These are phyloP conservation scores for Pseudodiploospora longispora DNA, from an alignment of 2,329 filamentous ascomycete genomes.

Conservation along the genomic window DNA sequence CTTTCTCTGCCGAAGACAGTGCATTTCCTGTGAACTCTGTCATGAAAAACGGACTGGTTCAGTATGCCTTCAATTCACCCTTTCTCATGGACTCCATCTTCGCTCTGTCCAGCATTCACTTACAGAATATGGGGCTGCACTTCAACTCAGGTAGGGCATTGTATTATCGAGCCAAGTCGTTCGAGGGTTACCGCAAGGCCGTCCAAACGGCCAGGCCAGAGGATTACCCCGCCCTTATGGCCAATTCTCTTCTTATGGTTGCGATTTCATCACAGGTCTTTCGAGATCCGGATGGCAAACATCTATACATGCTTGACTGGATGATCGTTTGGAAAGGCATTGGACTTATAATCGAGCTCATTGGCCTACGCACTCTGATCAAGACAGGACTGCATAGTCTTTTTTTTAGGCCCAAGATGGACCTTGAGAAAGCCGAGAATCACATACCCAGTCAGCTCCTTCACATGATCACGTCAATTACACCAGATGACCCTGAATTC, in stretches of 20 bases:
- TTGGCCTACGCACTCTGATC: conserved; percentile 18
- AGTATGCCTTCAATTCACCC: conserved; percentile 41
- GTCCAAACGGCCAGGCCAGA: conserved; percentile 37
- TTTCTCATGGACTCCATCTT: conserved; percentile 50
- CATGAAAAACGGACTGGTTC: conserved; percentile 38
- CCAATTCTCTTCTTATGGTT: conserved; percentile 42
- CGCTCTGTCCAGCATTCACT: conserved; percentile 41
- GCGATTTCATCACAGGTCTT: conserved; percentile 44
- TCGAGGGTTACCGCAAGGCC: conserved; percentile 44
- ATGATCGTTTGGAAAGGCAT: conserved; percentile 48
- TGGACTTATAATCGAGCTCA: conserved; percentile 36
- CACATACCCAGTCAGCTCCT: conserved; percentile 41
- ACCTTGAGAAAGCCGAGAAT: conserved; percentile 32
- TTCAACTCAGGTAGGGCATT: conserved; percentile 32
- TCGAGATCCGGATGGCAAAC: conserved; percentile 34
- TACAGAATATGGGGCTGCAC: conserved; percentile 32
- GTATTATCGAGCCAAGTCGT: conserved; percentile 40
- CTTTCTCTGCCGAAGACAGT: conserved; percentile 35
- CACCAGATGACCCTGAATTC: conserved; percentile 33
- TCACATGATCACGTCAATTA: conserved; percentile 40
- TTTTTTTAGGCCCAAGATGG: conserved; percentile 41
- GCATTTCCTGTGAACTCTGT: conserved; percentile 31
- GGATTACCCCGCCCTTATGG: conserved; percentile 42
- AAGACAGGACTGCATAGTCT: conserved; percentile 38
- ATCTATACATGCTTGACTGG: conserved; percentile 48